Base-by-base conservation (phyloP, 2,329 filamentous ascomycete genomes). In the Ophiocordyceps camponoti-floridani region DNA sequence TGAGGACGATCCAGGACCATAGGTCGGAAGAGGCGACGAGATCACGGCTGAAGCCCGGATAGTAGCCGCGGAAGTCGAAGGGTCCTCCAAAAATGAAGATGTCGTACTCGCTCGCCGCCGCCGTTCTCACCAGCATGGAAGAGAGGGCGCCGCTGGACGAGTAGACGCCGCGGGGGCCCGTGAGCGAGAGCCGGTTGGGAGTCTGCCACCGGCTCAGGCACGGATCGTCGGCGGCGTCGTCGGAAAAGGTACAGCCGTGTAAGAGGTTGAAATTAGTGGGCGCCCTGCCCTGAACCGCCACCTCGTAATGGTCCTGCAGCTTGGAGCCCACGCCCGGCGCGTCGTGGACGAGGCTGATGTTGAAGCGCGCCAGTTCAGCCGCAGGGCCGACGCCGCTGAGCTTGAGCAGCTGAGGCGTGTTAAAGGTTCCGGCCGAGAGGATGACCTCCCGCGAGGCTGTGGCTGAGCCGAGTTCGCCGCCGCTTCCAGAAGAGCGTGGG, bases 321-420 rank as follows among this genome's bases (percentile, higher is more conserved):
- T 79, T 79, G 37, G 64, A 67, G 27, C 78, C 79, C 11, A 83
- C 77, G 42, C 75, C 78, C 0, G 75, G 77, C 1, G 77, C 63
- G 53, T 82, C 66, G 3, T 62, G 58, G 40, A 77, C 53, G 9
- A 77, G 63, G 1, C 64, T 58, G 47, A 80, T 78, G 19, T 61
- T 56, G 52, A 70, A 53, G 30, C 50, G 48, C 31, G 52, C 41
- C 14, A 69, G 59, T 52, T 68, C 62, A 1, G 49, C 54, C n/a
- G 52, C 56, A 10, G 63, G 58, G 2, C 68, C 67, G 43, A 70
- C 54, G 19, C 67, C 68, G 30, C 61, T 66, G 12, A 68, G 58
- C 55, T 69, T 66, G 14, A 70, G 61, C 44, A 70, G 55, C 44
- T 67, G 60, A 8, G 67, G 68, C 1, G 62, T 64, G 52, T 68